phyloP scores from a whole-genome alignment of 768 basidiomycete genomes.

The Zangia roseola region DNA sequence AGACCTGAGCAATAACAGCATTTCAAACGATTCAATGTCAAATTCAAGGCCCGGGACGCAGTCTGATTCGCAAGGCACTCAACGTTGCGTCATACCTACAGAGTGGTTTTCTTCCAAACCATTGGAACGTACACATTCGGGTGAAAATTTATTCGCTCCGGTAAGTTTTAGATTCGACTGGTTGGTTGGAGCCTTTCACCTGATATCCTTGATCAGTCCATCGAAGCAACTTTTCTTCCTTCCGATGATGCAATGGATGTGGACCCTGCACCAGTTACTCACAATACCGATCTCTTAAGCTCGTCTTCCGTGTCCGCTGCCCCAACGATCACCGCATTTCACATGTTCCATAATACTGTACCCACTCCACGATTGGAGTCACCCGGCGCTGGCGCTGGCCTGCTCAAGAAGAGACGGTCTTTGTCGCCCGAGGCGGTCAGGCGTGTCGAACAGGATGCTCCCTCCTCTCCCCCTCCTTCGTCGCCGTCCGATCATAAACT shows the following conservation, averaged over 20 bases:
- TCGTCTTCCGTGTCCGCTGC: constrained; percentile 47
- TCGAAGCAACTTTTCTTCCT: constrained; percentile 41
- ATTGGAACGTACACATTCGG: constrained; percentile 17
- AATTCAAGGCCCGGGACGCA: constrained; percentile 28
- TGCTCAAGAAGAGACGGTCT: constrained; percentile 56
- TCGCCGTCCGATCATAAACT: constrained; percentile 50
- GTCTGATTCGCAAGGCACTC: constrained; percentile 50
- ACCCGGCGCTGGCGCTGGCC: constrained; percentile 38
- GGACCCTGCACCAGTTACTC: constrained; percentile 51
- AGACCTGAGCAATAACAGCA: constrained; percentile 62
- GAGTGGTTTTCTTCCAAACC: constrained; percentile 51
- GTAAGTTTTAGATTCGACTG: constrained; percentile 18
- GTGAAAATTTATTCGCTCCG: constrained; percentile 28
- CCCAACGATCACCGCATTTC: constrained; percentile 53
- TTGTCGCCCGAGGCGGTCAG: constrained; percentile 50
- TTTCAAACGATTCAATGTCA: constrained; percentile 34
- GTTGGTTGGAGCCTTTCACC: neutral
- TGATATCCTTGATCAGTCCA: constrained; percentile 28
- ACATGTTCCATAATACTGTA: constrained; percentile 59
- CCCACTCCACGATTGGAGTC: constrained; percentile 50
- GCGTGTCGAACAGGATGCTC: constrained; percentile 37
- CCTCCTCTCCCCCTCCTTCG: constrained; percentile 50
- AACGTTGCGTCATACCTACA: constrained; percentile 60
- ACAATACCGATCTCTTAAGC: constrained; percentile 33
- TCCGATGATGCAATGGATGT: constrained; percentile 78